Base-by-base conservation (phyloP, 2,329 filamentous ascomycete genomes). In the Colletotrichum limetticola region DNA sequence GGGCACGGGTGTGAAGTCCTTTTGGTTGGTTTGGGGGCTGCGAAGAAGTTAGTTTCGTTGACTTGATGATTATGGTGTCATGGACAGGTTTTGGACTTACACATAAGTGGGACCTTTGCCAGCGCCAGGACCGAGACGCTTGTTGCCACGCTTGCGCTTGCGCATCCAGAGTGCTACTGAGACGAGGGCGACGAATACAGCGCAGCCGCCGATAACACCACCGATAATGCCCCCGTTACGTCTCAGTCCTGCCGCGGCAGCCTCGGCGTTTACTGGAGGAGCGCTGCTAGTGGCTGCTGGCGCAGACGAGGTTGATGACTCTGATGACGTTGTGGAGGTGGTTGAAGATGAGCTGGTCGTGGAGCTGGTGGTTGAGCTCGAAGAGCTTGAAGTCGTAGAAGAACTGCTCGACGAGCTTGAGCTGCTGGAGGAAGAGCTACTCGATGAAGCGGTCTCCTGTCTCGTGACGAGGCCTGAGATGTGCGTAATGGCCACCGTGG, bases 161-260 rank as follows among this genome's bases (percentile, higher is more conserved):
- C 85, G 79, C 63, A 87, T 79, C 76, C 84, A 88, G 63, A 87
- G 77, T 24, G 78, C 79, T 0, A 89, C 74, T 0, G 83, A 83
- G 6, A 84, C 73, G 7, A 89, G 74, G 7, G 84, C 82, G 9
- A 84, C 79, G 1, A 89, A 73, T 3, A 83, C 83, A 5, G 86
- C 87, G 0, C 88, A 80, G 19, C 86, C 87, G n/a, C 86, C 85
- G 53, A 91, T 83, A 19, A 84, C 85, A 14, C 87, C 89, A 30
- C 89, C 89, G 3, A 90, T 84, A 42, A 91, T 89, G 52, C 86
- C 86, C 1, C 86, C 87, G 35, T 73, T 63, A 11, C 55, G 71
- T 8, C 56, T 56, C 2, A 0, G 84, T 85, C n/a, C 80, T 81
- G 53, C 82, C 77, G 22, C 71, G 66, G 49, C 78, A 73, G 56